Percentiles rank a stretch among this genome's conserved stretches.
phyloP scores from a whole-genome alignment of 2,329 filamentous ascomycete species.

The Microdochium trichocladiopsis region DNA sequence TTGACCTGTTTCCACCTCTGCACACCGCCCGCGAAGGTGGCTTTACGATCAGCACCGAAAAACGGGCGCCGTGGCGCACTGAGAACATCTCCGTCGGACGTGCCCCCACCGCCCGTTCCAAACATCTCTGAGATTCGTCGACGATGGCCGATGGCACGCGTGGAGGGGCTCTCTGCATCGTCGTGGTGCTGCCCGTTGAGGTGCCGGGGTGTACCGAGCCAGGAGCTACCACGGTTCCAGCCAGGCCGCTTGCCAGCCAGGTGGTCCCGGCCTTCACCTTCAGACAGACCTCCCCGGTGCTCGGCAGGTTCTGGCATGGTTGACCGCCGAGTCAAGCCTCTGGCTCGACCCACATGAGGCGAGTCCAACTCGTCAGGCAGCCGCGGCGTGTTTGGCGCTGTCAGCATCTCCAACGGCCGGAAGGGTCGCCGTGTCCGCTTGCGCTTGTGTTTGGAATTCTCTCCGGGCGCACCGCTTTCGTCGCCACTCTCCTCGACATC shows the following conservation, averaged over 20 bases:
- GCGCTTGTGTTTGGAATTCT: constrained; percentile 52
- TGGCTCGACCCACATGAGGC: constrained; percentile 37
- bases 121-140: constrained; percentile 58
- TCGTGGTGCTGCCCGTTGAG: constrained; percentile 39
- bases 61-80: constrained; percentile 45
- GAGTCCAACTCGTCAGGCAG: constrained; percentile 32
- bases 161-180: constrained; percentile 43
- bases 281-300: constrained; percentile 60
- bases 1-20: constrained; percentile 93
- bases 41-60: constrained; percentile 59
- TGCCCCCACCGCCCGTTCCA: constrained; percentile 45
- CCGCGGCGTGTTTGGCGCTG: constrained; percentile 60
- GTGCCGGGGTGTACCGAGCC: constrained; percentile 42
- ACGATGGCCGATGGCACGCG: constrained; percentile 54
- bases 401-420: constrained; percentile 46
- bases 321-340: constrained; percentile 53
- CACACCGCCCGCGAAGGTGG: constrained; percentile 55
- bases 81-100: constrained; percentile 56
- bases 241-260: constrained; percentile 42
- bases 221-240: constrained; percentile 54
- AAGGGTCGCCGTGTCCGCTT: constrained; percentile 52
- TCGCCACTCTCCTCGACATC: constrained; percentile 84
- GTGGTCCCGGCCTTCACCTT: constrained; percentile 66
- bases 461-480: constrained; percentile 45
- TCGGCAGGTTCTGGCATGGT: constrained; percentile 57